These are phyloP conservation scores for Podila horticola DNA, from an alignment of 192 early-diverging fungal genomes.

Conservation along the genomic window DNA sequence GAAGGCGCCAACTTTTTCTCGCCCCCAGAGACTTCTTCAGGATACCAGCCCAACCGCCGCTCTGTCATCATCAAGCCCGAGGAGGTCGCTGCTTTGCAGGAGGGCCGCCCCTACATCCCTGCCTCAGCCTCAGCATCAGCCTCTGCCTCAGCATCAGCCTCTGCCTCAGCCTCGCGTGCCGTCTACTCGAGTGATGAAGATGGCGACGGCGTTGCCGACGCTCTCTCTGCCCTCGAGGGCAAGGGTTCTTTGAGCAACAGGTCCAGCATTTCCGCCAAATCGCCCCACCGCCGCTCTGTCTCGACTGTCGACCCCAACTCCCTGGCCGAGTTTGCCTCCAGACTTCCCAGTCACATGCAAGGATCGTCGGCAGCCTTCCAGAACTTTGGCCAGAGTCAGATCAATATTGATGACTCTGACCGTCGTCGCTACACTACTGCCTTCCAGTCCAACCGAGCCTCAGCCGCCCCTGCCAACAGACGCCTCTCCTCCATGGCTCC, in stretches of 20 bases:
- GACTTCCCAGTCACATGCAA: constrained; percentile 33
- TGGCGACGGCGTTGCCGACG: constrained; percentile 18
- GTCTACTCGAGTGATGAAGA: constrained; percentile 33
- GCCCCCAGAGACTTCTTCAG: not conserved
- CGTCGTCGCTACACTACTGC: constrained; percentile 46
- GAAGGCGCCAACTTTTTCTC: not conserved
- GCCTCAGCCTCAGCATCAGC: constrained; percentile 6
- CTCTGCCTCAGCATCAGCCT: not conserved
- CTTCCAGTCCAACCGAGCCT: constrained; percentile 28
- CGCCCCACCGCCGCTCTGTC: not conserved
- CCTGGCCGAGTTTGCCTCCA: constrained; percentile 40
- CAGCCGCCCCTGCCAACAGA: constrained; percentile 5
- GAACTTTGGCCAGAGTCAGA: constrained; percentile 9
- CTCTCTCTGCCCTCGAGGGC: constrained; percentile 43
- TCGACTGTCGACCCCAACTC: constrained; percentile 28
- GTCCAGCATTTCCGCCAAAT: constrained; percentile 27
- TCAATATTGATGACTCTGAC: constrained; percentile 45
- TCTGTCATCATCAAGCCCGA: constrained; percentile 39
- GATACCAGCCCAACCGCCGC: constrained; percentile 38
- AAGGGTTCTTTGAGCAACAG: constrained; percentile 42
- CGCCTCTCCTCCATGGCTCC: constrained; percentile 20
- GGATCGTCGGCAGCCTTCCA: constrained; percentile 5
- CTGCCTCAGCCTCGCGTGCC: not conserved
- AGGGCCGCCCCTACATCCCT: constrained; percentile 23
- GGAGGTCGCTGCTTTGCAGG: constrained; percentile 43